A percentile compares a stretch with the other conserved stretches of the same genome.
Conservation (phyloP, 2,329 filamentous ascomycete species). For the Graphiopsis chlorocephala region DNA sequence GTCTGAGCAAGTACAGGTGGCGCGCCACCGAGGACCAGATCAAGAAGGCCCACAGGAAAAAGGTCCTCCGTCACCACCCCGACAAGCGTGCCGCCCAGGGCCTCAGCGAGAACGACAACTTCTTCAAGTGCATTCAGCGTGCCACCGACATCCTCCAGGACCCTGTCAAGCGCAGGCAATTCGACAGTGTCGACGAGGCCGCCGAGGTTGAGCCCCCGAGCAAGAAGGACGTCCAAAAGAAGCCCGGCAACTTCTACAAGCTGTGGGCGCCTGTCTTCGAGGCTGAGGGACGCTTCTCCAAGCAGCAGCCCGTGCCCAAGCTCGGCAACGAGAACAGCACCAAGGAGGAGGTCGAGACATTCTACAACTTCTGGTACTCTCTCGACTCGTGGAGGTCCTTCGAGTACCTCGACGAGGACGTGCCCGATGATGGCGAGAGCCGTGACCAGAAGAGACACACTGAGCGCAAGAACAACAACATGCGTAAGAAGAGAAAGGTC, state of each 20-base stretch:
- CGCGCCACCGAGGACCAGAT: slow-evolving; percentile 96
- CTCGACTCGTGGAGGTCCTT: slow-evolving; percentile 98
- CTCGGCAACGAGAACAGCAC: slow-evolving; percentile 81
- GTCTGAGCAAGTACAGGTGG: slow-evolving; percentile 86
- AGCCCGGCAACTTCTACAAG: slow-evolving; percentile 90
- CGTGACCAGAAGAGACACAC: slow-evolving; percentile 98
- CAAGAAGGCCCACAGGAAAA: slow-evolving; percentile 98
- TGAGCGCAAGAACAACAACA: slow-evolving; percentile 97
- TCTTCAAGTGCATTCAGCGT: slow-evolving; percentile 99
- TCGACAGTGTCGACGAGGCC: slow-evolving; percentile 91
- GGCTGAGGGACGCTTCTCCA: slow-evolving; percentile 89
- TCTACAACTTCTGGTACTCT: slow-evolving; percentile 99
- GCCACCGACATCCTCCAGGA: slow-evolving; percentile 91
- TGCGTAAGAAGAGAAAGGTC: slow-evolving; percentile 98
- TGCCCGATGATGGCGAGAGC: slow-evolving; percentile 97
- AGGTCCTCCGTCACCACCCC: slow-evolving; percentile 97
- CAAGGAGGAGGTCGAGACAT: slow-evolving; percentile 86
- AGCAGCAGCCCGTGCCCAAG: slow-evolving; percentile 79
- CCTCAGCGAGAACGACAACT: slow-evolving; percentile 86
- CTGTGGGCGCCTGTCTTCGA: slow-evolving; percentile 89
- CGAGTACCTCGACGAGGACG: slow-evolving; percentile 98
- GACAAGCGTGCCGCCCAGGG: slow-evolving; percentile 97
- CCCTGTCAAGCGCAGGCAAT: slow-evolving; percentile 88
- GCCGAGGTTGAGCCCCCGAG: slow-evolving; percentile 87
- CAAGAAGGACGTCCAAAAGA: slow-evolving; percentile 76